Percentiles rank a stretch among this genome's conserved stretches.
Conservation (phyloP, 139 green algal genomes). For the Diplosphaera chodatii region DNA sequence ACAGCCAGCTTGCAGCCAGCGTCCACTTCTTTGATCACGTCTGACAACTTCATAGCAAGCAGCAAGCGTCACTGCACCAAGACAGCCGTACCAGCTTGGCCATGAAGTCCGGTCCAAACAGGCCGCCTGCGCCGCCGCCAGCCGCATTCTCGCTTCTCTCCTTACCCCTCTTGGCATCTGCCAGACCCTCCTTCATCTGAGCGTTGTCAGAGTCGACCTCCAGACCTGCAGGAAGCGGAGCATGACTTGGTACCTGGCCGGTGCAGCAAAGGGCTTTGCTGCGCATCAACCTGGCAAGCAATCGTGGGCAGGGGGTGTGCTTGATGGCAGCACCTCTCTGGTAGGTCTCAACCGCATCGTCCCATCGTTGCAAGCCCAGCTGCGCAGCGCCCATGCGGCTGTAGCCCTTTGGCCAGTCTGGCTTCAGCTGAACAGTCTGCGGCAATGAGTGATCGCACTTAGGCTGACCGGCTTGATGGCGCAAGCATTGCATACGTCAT, state of each 20-base stretch:
- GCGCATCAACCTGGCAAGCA: too few species aligned
- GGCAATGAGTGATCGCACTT: not conserved
- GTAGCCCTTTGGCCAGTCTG: slow-evolving; percentile 94
- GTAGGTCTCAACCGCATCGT: slow-evolving; percentile 76
- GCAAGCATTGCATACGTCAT: too few species aligned
- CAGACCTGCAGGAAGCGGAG: slow-evolving; percentile 50
- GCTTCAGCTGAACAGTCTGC: slow-evolving; percentile 71
- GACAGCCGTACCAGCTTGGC: slow-evolving; percentile 46
- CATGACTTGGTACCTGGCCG: too few species aligned
- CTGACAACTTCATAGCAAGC: too few species aligned
- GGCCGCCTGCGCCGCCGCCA: slow-evolving; percentile 10
- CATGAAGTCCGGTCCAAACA: slow-evolving; percentile 68
- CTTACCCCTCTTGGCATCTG: slow-evolving; percentile 41
- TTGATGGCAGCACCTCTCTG: slow-evolving; percentile 39
- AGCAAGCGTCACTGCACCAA: too few species aligned
- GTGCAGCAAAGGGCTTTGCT: too few species aligned
- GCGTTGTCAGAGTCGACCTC: slow-evolving; percentile 69
- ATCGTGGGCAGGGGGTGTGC: too few species aligned
- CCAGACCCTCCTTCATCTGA: slow-evolving; percentile 52
- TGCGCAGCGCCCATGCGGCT: slow-evolving; percentile 80
- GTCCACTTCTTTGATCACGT: too few species aligned
- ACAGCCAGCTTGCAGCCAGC: too few species aligned
- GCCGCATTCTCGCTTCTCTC: not conserved
- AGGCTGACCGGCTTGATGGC: too few species aligned
- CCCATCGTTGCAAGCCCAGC: slow-evolving; percentile 57